These are phyloP conservation scores for Podaxis carcinomalis DNA, from an alignment of 768 basidiomycete genomes.

Conservation along the genomic window DNA sequence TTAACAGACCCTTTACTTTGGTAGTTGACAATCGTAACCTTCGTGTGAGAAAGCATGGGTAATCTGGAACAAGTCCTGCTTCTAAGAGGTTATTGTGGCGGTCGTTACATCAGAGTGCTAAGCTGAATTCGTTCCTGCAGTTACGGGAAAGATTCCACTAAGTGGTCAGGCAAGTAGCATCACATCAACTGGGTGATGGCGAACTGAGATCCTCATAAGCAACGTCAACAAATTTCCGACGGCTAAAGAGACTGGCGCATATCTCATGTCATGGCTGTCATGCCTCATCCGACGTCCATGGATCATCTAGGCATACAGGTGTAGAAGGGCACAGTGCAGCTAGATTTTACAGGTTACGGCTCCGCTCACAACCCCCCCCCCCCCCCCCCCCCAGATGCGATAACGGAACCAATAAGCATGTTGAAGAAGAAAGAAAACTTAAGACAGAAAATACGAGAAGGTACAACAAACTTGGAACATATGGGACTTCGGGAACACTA, in stretches of 20 bases:
- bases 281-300: background rate
- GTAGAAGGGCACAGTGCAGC: background rate
- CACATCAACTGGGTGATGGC: no score
- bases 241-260: background rate
- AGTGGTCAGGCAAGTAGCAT: no score
- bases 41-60: background rate
- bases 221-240: background rate
- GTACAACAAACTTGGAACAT: background rate
- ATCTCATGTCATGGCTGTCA: background rate
- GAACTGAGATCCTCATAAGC: no score
- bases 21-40: background rate
- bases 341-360: background rate
- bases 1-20: background rate
- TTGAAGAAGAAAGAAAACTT: background rate
- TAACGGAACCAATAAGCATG: background rate
- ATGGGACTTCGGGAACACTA: background rate
- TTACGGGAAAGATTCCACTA: no score
- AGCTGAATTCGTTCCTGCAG: no score
- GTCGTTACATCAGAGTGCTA: no score
- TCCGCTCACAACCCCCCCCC: no score
- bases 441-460: background rate
- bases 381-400: background rate
- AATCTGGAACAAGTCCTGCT: background rate
- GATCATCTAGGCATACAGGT: background rate
- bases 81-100: background rate